Evolutionary conservation across 768 basidiomycete genomes (phyloP), one percentile per base, ranked within the genome.

Genomic region (Auriscalpium vulgare): DNA sequence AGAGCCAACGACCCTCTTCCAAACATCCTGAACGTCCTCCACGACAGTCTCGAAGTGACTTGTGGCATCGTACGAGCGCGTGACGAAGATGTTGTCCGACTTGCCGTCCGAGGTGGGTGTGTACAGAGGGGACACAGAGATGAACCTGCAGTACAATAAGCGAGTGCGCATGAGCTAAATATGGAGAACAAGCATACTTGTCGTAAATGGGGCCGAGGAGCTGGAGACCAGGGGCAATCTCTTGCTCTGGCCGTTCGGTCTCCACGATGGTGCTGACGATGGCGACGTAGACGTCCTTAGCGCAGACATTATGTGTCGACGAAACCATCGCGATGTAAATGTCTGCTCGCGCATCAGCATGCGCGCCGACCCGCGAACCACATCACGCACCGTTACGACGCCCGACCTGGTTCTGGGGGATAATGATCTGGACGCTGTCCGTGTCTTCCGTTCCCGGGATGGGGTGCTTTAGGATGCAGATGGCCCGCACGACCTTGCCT

Each of bases 291-390:
- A 97, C 72, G 66, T 94, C 92, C 72, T 95, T 91, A 10, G 97
- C 92, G 63, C 92, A 95, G 63, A 99, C 97, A 65, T 95, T 95
- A 76, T 98, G 97, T 13, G 94, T 93, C 37, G 91, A 84, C 1
- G 97, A 98, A 48, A 99, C 94, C 79, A 91, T 88, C 6, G 97
- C 95, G 66, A 99, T 88, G 75, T 99, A 99, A 71, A 99, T 99
- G 72, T 99, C 97, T 97, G 63, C 8, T 52, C 37, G n/a, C 17
- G 49, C 44, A 54, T 37, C 35, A 57, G 38, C 62, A 47, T 59
- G 23, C 59, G 19, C 36, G 36, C 55, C 17, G 43, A 19, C 49
- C 23, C 8, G 11, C 29, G n/a, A 13, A 50, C 11, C 55, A 5
- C 36, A 48, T 36, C 21, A 70, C 85, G 63, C 68, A 91, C 95